Evolutionary conservation across 495 filamentous ascomycete genomes (phyloP).

Genomic region (Thermochaetoides thermophila): DNA sequence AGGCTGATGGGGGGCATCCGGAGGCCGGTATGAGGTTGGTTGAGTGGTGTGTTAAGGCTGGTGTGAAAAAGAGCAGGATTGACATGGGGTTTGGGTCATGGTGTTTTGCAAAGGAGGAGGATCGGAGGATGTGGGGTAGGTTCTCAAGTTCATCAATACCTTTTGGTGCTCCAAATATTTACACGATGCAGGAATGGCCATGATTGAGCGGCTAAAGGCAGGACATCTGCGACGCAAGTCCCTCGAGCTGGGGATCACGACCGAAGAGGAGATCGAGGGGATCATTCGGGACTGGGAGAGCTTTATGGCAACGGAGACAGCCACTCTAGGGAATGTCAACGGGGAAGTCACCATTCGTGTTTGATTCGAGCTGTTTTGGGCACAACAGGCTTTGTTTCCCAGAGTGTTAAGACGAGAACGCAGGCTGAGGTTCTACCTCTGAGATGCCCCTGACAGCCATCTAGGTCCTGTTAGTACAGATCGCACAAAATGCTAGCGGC

Average conservation of each 20-base stretch:
- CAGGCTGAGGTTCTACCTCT: too few relatives aligned
- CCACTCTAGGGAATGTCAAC: slow-evolving; percentile 22
- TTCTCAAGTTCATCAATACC: slow-evolving; percentile 7
- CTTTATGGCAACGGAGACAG: slow-evolving; percentile 24
- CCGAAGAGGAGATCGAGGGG: slow-evolving; percentile 24
- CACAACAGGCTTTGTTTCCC: too few relatives aligned
- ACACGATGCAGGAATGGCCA: slow-evolving; percentile 16
- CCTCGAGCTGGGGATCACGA: slow-evolving; percentile 15
- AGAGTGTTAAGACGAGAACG: too few relatives aligned
- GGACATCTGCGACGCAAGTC: slow-evolving; percentile 19
- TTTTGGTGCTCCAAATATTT: slow-evolving; percentile 2
- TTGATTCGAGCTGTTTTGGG: too few relatives aligned
- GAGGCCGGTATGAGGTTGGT: slow-evolving; percentile 25
- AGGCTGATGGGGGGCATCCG: slow-evolving; percentile 17
- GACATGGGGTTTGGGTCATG: slow-evolving; percentile 22
- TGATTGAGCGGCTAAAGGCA: slow-evolving; percentile 15
- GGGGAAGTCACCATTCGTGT: slow-evolving; percentile 27
- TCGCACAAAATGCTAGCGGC: too few relatives aligned
- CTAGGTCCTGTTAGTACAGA: too few relatives aligned
- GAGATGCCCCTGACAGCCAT: too few relatives aligned
- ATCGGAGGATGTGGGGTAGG: slow-evolving; percentile 27
- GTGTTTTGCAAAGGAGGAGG: slow-evolving; percentile 21
- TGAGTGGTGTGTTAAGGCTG: slow-evolving; percentile 28
- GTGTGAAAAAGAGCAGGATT: slow-evolving; percentile 22
- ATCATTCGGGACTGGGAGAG: slow-evolving; percentile 29